Conservation (phyloP, 495 filamentous ascomycete genomes). For the Amniculicola lignicola region DNA sequence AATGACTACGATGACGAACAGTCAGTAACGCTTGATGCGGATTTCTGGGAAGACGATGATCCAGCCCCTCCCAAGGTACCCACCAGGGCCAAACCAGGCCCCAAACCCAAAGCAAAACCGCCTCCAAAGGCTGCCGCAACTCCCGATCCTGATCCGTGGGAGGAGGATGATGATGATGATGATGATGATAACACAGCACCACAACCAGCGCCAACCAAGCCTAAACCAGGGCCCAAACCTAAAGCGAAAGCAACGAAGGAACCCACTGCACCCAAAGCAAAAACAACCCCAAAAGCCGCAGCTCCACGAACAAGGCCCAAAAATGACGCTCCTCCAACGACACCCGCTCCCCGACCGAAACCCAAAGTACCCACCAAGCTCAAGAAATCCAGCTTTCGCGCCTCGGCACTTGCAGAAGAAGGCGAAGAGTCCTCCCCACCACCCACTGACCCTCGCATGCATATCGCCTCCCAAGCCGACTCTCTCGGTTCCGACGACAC, state of each 20-base stretch:
- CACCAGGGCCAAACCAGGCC: no score
- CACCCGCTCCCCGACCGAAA: slow-evolving; percentile 10
- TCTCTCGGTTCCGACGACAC: slow-evolving; percentile 32
- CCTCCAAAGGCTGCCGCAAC: no score
- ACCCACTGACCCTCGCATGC: slow-evolving; percentile 31
- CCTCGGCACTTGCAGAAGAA: slow-evolving; percentile 23
- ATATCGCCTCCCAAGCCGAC: slow-evolving; percentile 25
- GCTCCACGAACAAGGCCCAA: slow-evolving; percentile 15
- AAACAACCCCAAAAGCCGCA: background rate
- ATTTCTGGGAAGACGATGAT: slow-evolving; percentile 25
- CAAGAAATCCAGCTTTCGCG: slow-evolving; percentile 16
- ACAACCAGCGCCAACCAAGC: background rate
- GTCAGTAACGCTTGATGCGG: background rate
- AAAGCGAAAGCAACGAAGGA: slow-evolving; percentile 7
- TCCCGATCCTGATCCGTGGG: no score
- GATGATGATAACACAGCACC: no score
- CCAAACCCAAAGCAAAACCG: slow-evolving; percentile 8
- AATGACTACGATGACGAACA: background rate
- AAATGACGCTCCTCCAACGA: background rate
- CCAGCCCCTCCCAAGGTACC: slow-evolving; percentile 16
- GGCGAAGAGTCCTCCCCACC: slow-evolving; percentile 25
- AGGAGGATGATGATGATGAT: no score
- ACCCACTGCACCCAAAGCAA: background rate
- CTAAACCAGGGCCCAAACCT: slow-evolving; percentile 5
- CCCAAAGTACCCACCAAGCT: background rate